Evolutionary conservation across 352 stramenopile genomes (phyloP).

Genomic region (Globisporangium viniferum): DNA sequence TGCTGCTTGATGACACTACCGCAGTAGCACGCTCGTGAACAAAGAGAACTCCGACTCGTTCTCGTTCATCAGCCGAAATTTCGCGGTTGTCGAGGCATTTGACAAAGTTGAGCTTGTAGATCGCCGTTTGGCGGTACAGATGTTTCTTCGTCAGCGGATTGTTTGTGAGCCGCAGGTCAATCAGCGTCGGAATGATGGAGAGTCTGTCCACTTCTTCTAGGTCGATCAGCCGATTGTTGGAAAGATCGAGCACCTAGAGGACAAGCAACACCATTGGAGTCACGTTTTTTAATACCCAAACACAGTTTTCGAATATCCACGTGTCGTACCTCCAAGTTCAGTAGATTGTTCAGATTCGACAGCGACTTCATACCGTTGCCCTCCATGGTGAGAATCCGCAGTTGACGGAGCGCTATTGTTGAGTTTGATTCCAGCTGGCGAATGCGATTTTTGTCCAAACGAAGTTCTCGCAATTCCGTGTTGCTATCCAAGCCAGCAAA

Average conservation of each 20-base stretch:
- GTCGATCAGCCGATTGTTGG: constrained; percentile 73
- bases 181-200: constrained; percentile 43
- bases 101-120: constrained; percentile 59
- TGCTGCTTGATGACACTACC: constrained; percentile 15
- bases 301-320: not conserved
- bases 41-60: constrained; percentile 67
- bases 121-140: constrained; percentile 66
- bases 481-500: constrained; percentile 63
- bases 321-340: constrained; percentile 60
- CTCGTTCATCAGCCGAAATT: constrained; percentile 71
- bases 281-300: not conserved
- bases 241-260: constrained; percentile 59
- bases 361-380: constrained; percentile 79
- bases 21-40: constrained; percentile 54
- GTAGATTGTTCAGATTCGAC: constrained; percentile 60
- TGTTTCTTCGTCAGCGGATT: constrained; percentile 84
- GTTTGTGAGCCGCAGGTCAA: constrained; percentile 59
- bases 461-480: constrained; percentile 63
- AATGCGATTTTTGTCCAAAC: constrained; percentile 82
- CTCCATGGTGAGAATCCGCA: constrained; percentile 67
- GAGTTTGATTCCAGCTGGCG: constrained; percentile 66
- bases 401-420: constrained; percentile 38
- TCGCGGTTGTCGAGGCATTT: constrained; percentile 65
- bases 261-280: not conserved
- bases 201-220: constrained; percentile 83